Evolutionary conservation across 2,329 filamentous ascomycete species (phyloP).

Genomic region (Tolypocladium sp.): DNA sequence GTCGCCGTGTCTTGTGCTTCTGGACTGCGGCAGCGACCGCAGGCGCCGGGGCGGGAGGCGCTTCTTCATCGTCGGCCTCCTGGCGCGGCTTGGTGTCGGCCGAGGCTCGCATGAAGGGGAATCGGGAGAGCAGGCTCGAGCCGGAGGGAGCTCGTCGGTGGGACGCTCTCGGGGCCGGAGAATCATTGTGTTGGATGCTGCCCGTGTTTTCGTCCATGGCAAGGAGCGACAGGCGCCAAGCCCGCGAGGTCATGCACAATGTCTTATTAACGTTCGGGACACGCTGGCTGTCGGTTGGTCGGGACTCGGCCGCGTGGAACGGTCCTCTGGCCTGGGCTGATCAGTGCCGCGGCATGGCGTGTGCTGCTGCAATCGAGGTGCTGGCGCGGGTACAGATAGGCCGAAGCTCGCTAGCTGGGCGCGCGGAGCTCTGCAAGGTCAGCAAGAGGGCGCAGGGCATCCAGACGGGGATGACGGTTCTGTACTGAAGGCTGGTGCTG

Average conservation of each 20-base stretch:
- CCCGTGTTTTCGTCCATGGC: slow-evolving; percentile 4
- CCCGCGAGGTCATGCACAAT: not conserved
- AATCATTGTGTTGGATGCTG: not conserved
- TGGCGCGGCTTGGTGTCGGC: slow-evolving; percentile 18
- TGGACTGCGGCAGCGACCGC: slow-evolving; percentile 22
- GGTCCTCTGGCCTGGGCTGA: not conserved
- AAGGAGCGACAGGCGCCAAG: too few species aligned
- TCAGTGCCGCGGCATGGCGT: not conserved
- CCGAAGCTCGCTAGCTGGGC: not conserved
- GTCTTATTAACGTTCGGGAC: not conserved
- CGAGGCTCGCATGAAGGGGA: slow-evolving; percentile 55
- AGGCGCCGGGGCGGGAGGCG: slow-evolving; percentile 9
- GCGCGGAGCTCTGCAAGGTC: not conserved
- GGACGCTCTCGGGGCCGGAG: slow-evolving; percentile 8
- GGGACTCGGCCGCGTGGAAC: not conserved
- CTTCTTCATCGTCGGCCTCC: slow-evolving; percentile 22
- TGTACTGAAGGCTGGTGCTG: not conserved
- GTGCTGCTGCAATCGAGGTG: not conserved
- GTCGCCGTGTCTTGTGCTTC: slow-evolving; percentile 49
- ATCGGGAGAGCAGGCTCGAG: slow-evolving; percentile 56
- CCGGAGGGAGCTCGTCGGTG: slow-evolving; percentile 42
- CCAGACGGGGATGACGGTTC: not conserved
- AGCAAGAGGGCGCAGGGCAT: not conserved
- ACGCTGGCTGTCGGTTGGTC: not conserved
- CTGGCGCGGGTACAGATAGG: not conserved